Evolutionary conservation across 768 basidiomycete genomes (phyloP).

Genomic region (Amanita fuliginea): DNA sequence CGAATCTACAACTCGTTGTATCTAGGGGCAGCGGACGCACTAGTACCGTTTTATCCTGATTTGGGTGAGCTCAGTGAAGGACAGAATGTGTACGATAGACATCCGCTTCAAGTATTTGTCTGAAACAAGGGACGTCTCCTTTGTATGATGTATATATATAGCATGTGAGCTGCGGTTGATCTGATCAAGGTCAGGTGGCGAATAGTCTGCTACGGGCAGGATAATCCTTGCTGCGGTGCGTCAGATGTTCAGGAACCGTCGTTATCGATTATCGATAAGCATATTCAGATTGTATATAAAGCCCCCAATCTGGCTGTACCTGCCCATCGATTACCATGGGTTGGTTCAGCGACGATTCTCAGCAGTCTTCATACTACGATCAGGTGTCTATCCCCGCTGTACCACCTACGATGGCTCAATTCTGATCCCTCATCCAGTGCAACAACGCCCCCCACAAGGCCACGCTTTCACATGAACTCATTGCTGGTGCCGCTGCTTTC

Average conservation of each 20-base stretch:
- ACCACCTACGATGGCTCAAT: neutral
- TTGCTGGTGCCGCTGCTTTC: constrained; percentile 58
- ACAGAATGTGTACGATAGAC: constrained; percentile 80
- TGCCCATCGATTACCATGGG: constrained; percentile 20
- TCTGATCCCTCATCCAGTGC: constrained; percentile 26
- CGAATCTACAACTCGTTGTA: constrained; percentile 92
- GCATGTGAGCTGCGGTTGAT: too few relatives aligned
- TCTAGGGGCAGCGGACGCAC: constrained; percentile 79
- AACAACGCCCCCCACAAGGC: constrained; percentile 43
- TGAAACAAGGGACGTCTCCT: constrained; percentile 15
- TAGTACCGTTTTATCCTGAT: constrained; percentile 95
- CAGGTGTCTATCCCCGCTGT: constrained; percentile 16
- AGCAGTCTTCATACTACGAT: constrained; percentile 31
- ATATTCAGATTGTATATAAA: too few relatives aligned
- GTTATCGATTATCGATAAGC: too few relatives aligned
- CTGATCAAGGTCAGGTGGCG: too few relatives aligned
- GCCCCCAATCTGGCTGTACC: neutral
- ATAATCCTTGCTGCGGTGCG: too few relatives aligned
- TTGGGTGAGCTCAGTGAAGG: constrained; percentile 85
- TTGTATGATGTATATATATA: neutral
- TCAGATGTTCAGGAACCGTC: too few relatives aligned
- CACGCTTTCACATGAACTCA: constrained; percentile 50
- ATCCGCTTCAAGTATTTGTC: constrained; percentile 77
- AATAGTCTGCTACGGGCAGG: too few relatives aligned
- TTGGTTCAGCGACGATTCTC: constrained; percentile 31